Conservation (phyloP, 129 eudicot species). For the Tagetes erecta region DNA sequence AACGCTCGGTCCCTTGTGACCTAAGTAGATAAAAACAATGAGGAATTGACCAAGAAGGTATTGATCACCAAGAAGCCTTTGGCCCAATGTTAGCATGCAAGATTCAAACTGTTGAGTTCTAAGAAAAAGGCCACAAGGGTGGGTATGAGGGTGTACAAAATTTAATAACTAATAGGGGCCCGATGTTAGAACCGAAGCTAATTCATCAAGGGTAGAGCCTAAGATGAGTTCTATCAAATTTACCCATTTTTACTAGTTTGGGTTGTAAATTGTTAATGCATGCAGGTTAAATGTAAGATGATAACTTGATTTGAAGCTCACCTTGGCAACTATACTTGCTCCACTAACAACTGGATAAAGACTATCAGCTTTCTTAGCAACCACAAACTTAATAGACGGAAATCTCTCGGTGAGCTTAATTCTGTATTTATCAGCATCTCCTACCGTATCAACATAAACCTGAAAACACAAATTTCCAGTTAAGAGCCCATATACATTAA, state of each 20-base stretch:
- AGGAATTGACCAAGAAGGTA: slow-evolving; percentile 2
- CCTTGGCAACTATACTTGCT: slow-evolving; percentile 99
- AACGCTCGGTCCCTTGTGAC: slow-evolving; percentile 93
- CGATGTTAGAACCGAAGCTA: not conserved
- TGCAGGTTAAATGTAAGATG: not conserved
- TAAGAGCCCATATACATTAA: slow-evolving; percentile 10
- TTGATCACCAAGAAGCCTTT: slow-evolving; percentile 14
- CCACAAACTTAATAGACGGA: slow-evolving; percentile 83
- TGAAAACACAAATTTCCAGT: slow-evolving; percentile 28
- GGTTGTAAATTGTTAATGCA: too few species aligned
- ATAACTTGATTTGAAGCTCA: slow-evolving; percentile 29
- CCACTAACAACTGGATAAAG: slow-evolving; percentile 99
- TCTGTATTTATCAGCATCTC: slow-evolving; percentile 87
- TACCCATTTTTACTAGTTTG: not conserved
- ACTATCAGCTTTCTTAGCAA: slow-evolving; percentile 97
- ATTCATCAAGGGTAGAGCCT: not conserved
- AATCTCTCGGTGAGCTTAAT: slow-evolving; percentile 73
- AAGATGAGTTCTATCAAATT: not conserved
- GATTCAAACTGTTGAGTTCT: not conserved
- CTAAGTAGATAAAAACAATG: slow-evolving; percentile 27
- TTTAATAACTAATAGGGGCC: not conserved
- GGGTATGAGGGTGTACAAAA: not conserved
- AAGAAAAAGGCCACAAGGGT: not conserved
- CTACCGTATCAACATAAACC: slow-evolving; percentile 97
- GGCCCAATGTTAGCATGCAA: slow-evolving; percentile 3